phyloP scores from a whole-genome alignment of 1,284 basidiomycete species.

The Thelephora terrestris region DNA sequence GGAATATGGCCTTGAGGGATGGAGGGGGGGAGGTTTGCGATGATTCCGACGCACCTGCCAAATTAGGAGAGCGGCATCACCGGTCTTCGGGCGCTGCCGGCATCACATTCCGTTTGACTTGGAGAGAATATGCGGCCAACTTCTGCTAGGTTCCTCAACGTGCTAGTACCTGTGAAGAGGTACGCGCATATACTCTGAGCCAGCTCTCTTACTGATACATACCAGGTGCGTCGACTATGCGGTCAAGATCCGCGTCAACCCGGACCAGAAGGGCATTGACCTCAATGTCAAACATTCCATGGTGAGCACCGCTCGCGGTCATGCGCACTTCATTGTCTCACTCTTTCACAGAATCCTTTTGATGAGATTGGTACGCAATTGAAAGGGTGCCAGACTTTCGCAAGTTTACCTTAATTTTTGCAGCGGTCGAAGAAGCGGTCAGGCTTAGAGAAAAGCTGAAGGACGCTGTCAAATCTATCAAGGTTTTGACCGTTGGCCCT shows the following conservation, averaged over 20 bases:
- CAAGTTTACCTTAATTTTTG: neutral
- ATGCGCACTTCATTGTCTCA: neutral
- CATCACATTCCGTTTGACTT: too few species aligned
- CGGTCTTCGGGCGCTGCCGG: too few species aligned
- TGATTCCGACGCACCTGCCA: too few species aligned
- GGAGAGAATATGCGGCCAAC: slow-evolving; percentile 58
- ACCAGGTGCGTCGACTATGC: slow-evolving; percentile 72
- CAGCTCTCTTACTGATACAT: slow-evolving; percentile 2
- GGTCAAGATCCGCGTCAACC: slow-evolving; percentile 91
- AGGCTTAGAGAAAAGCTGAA: slow-evolving; percentile 80
- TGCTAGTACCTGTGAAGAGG: slow-evolving; percentile 90
- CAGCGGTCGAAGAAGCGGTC: slow-evolving; percentile 97
- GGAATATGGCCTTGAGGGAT: too few species aligned
- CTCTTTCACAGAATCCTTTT: slow-evolving; percentile 74
- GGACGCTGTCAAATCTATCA: slow-evolving; percentile 74
- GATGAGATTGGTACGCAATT: slow-evolving; percentile 83
- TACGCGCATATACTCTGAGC: slow-evolving; percentile 32
- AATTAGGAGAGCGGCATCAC: too few species aligned
- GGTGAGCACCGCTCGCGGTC: slow-evolving; percentile 38
- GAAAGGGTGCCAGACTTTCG: neutral
- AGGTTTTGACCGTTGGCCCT: slow-evolving; percentile 88
- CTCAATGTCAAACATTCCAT: slow-evolving; percentile 95
- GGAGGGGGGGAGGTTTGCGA: too few species aligned
- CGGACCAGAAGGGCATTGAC: slow-evolving; percentile 87
- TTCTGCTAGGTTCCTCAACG: slow-evolving; percentile 63